Conservation (phyloP, 306 rosid species). For the Crataegus laevigata region DNA sequence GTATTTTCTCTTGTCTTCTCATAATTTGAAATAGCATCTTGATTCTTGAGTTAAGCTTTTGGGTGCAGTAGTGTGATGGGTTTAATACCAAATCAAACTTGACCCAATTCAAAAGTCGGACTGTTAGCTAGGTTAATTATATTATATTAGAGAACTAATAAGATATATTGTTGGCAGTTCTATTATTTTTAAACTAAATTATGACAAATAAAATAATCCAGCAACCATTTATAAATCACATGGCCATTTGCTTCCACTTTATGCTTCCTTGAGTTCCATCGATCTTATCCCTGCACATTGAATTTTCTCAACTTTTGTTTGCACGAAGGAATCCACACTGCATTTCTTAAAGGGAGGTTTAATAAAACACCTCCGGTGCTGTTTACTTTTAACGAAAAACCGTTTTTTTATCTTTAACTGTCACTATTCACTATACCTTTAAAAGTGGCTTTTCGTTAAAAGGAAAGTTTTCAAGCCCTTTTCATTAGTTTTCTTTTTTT, state of each 20-base stretch:
- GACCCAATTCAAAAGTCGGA: neutral
- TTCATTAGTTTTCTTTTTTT: too few species aligned
- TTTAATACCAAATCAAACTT: neutral
- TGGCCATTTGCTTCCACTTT: conserved; percentile 4
- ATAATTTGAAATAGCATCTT: neutral
- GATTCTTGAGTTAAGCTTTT: too few species aligned
- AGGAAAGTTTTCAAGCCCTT: too few species aligned
- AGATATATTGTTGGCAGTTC: neutral
- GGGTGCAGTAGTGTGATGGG: neutral
- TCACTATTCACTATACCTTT: too few species aligned
- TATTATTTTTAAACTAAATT: neutral
- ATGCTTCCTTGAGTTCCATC: neutral
- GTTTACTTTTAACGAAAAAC: too few species aligned
- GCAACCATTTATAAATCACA: neutral
- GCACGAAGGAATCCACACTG: neutral
- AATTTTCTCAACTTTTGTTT: neutral
- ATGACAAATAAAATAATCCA: neutral
- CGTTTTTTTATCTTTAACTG: too few species aligned
- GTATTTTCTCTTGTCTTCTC: neutral
- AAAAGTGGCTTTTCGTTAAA: too few species aligned
- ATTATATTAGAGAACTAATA: neutral
- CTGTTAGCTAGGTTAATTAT: neutral
- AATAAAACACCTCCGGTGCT: too few species aligned
- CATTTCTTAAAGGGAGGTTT: too few species aligned
- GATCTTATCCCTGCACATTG: neutral